phyloP scores from a whole-genome alignment of 2,329 filamentous ascomycete genomes.

The Sordariomycetes sp. region DNA sequence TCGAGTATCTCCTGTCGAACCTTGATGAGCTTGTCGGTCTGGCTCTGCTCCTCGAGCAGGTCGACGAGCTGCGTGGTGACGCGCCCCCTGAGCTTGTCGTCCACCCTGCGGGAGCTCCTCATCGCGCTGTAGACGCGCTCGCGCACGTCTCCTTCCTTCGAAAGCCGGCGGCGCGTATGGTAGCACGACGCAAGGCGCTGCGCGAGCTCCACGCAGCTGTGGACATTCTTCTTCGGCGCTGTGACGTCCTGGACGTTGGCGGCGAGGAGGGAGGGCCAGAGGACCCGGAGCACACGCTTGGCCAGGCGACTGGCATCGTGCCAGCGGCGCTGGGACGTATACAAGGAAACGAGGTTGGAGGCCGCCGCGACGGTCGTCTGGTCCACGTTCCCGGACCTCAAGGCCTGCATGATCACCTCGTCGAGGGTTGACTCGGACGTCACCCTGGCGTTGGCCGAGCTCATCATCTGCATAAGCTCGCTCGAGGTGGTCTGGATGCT shows the following conservation, averaged over 20 bases:
- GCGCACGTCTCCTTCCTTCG: constrained; percentile 20
- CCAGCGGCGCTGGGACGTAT: constrained; percentile 30
- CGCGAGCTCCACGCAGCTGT: constrained; percentile 31
- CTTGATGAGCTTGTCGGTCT: constrained; percentile 19
- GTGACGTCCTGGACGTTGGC: constrained; percentile 26
- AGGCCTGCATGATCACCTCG: constrained; percentile 27
- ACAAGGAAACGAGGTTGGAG: constrained; percentile 22
- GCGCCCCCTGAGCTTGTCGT: constrained; percentile 13
- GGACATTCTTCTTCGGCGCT: constrained; percentile 24
- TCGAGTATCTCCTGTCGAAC: constrained; percentile 22
- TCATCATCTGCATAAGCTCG: constrained; percentile 23
- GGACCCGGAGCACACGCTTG: constrained; percentile 25
- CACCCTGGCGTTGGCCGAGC: constrained; percentile 11
- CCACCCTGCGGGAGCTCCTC: constrained; percentile 13
- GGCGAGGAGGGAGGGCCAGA: constrained; percentile 31
- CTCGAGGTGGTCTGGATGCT: constrained; percentile 25
- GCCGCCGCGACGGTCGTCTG: constrained; percentile 24
- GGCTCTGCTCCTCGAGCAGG: constrained; percentile 13
- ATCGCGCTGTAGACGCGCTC: constrained; percentile 19
- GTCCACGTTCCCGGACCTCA: constrained; percentile 23
- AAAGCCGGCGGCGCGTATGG: constrained; percentile 17
- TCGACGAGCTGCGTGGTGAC: constrained; percentile 15
- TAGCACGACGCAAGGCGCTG: constrained; percentile 31
- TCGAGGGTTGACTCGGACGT: constrained; percentile 26
- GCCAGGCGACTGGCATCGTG: constrained; percentile 29